Conservation (phyloP, 257 asterid genomes). For the Voacanga thouarsii region DNA sequence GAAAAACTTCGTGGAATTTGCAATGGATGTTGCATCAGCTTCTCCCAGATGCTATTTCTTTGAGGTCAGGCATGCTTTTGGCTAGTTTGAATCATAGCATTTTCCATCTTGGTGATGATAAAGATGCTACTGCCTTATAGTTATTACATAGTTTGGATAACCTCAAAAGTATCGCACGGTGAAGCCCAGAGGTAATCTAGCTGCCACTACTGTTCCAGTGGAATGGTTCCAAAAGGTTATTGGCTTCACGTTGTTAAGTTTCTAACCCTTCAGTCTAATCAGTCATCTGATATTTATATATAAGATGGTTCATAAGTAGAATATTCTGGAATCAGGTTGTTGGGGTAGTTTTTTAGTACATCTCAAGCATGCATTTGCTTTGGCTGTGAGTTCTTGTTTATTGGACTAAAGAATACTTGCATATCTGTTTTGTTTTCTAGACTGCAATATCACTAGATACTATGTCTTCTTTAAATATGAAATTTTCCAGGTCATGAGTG, state of each 20-base stretch:
- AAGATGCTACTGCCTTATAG: neutral
- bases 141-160: too few relatives aligned
- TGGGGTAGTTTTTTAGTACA: too few relatives aligned
- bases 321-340: too few relatives aligned
- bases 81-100: neutral
- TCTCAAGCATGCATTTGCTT: neutral
- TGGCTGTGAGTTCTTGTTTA: constrained; percentile 4
- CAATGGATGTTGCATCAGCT: constrained; percentile 94
- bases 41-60: constrained; percentile 90
- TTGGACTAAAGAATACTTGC: neutral
- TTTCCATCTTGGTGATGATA: neutral
- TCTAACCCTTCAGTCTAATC: too few relatives aligned
- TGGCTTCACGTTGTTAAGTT: too few relatives aligned
- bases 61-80: constrained; percentile 57
- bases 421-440: neutral
- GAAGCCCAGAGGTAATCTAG: too few relatives aligned
- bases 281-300: too few relatives aligned
- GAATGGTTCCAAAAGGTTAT: too few relatives aligned
- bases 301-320: too few relatives aligned
- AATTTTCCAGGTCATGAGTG: constrained; percentile 73
- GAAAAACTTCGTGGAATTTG: constrained; percentile 67
- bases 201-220: too few relatives aligned
- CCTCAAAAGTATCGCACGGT: too few relatives aligned
- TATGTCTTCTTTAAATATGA: neutral
- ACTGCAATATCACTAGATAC: neutral